These are phyloP conservation scores for Trichothecium roseum DNA, from an alignment of 2,329 filamentous ascomycete species.

Conservation along the genomic window DNA sequence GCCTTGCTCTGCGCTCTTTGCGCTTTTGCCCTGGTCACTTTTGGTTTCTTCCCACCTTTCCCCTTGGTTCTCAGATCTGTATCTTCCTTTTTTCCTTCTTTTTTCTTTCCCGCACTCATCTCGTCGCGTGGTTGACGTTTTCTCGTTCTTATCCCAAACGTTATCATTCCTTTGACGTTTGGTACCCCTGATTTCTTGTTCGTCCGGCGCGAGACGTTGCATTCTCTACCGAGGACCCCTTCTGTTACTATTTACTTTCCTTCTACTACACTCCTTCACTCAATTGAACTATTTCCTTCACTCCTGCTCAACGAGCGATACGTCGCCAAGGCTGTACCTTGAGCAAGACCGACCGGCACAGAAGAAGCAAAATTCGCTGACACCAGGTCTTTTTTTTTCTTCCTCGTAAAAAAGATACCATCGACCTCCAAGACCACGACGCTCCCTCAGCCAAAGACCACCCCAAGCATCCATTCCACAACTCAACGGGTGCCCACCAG, in stretches of 20 bases:
- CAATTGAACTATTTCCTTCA: conserved; percentile 8
- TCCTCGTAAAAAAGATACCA: conserved; percentile 56
- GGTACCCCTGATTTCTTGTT: background rate
- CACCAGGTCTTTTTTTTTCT: conserved; percentile 6
- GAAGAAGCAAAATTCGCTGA: too few relatives aligned
- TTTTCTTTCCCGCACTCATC: background rate
- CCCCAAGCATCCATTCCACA: conserved; percentile 25
- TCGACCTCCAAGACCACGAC: conserved; percentile 82
- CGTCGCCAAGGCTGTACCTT: conserved; percentile 10
- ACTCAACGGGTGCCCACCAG: conserved; percentile 65
- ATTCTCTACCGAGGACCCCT: background rate
- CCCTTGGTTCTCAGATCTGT: background rate
- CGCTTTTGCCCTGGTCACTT: conserved; percentile 1
- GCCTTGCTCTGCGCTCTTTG: too few relatives aligned
- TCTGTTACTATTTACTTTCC: conserved; percentile 3
- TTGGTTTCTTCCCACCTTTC: conserved; percentile 1
- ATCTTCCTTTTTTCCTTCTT: too few relatives aligned
- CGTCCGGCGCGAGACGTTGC: too few relatives aligned
- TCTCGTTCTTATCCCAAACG: background rate
- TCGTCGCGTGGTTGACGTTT: background rate
- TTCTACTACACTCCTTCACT: conserved; percentile 7
- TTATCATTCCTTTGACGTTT: background rate
- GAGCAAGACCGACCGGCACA: background rate
- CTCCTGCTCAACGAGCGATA: conserved; percentile 4
- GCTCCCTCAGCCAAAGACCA: conserved; percentile 81